Evolutionary conservation across 192 early-diverging fungal genomes (phyloP).

Genomic region (Rhizoclosmatium globosum): DNA sequence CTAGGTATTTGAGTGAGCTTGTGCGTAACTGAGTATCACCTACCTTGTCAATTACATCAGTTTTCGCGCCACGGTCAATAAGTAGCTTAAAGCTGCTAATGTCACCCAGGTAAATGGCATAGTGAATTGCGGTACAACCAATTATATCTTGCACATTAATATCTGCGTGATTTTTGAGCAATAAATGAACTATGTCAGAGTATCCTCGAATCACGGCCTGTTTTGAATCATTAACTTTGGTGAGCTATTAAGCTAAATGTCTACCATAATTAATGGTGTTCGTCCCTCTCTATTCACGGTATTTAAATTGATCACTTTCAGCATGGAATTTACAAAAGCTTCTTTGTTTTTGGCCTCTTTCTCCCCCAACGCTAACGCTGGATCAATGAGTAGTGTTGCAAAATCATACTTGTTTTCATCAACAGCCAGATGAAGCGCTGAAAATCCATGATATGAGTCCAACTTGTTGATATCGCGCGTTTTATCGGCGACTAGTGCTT

Average conservation of each 20-base stretch:
- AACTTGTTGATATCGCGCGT: conserved; percentile 53
- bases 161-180: conserved; percentile 40
- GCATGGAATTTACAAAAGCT: conserved; percentile 12
- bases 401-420: conserved; percentile 40
- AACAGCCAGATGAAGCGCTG: conserved; percentile 54
- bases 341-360: conserved; percentile 6
- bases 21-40: not conserved
- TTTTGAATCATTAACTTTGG: not conserved
- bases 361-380: conserved; percentile 20
- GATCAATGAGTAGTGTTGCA: conserved; percentile 38
- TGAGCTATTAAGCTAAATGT: not conserved
- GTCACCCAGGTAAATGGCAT: conserved; percentile 42
- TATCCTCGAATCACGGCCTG: conserved; percentile 42
- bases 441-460: conserved; percentile 50
- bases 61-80: conserved; percentile 16
- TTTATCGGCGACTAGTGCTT: conserved; percentile 40
- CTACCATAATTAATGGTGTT: conserved; percentile 39
- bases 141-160: conserved; percentile 41
- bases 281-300: conserved; percentile 35
- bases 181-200: conserved; percentile 38
- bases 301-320: conserved; percentile 42
- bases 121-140: conserved; percentile 46
- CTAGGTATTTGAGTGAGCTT: conserved; percentile 16
- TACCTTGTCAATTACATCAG: conserved; percentile 47
- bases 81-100: conserved; percentile 36